Base-by-base conservation (phyloP, 352 stramenopile genomes). In the Phytophthora capsici region DNA sequence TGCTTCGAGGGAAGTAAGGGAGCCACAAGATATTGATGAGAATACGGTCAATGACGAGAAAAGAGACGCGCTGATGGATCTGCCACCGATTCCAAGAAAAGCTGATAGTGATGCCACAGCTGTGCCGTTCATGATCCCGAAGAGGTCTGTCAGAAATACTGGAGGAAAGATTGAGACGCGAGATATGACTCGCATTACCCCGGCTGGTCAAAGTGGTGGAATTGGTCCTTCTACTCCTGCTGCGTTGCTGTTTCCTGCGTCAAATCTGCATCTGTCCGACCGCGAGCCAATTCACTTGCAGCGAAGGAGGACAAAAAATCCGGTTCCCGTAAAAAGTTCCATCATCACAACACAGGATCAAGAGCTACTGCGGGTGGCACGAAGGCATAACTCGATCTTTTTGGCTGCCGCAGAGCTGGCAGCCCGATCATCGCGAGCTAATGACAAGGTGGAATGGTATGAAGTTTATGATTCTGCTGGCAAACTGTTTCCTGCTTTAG, bases 341-440 rank as follows among this genome's bases (percentile, higher is more conserved):
- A 20, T 57, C 2, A 32, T 80, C 7, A 73, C 66, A 19, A 40
- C 60, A 1, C 43, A 63, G 10, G 79, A 88, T 34, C 63, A 50
- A 20, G 45, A 73, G 1, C 78, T 88, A 20, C 78, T 86, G 55
- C 68, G 69, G 1, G 49, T 81, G 9, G 66, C 78, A 14, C 73
- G 63, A 26, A 86, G 73, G 47, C 45, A 61, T 25, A 89, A 89
- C 30, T 89, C 80, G 13, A 57, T 89, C 22, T 57, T 82, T 9
- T 53, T 48, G 12, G 57, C 57, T 17, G 34, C 56, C 6, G 40
- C 14, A 26, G 62, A 70, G 16, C 20, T 60, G 25, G 37, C 23
- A 50, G 25, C 22, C 40, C 49, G 44, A 30, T 9, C 32, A 48
- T 36, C 43, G 32, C n/a, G 10, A 6, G 30, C 22, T 38, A 36